These are phyloP conservation scores for Warburgia ugandensis DNA, from an alignment of 164 flowering plant genomes.

Conservation along the genomic window DNA sequence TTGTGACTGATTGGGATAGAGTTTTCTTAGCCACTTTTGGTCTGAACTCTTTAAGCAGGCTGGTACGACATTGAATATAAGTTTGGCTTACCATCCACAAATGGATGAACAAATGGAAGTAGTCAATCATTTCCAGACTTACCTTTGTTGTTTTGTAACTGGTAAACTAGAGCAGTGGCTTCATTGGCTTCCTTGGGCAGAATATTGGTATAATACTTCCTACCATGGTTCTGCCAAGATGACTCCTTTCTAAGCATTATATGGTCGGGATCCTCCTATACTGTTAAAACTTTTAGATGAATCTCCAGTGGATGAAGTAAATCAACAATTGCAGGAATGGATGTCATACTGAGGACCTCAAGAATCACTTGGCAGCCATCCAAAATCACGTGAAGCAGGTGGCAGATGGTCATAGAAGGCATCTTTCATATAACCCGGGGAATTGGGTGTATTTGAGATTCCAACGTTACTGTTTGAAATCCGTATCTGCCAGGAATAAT, in stretches of 20 bases:
- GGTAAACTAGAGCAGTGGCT: constrained; percentile 3
- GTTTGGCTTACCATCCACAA: constrained; percentile 2
- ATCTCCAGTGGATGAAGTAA: too few relatives aligned
- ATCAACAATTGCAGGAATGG: too few relatives aligned
- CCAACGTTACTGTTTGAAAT: too few relatives aligned
- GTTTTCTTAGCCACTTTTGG: background rate
- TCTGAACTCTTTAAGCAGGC: background rate
- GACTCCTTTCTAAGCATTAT: constrained; percentile 4
- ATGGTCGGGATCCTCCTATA: constrained; percentile 9
- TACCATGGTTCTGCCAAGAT: constrained; percentile 3
- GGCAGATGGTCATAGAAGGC: too few relatives aligned
- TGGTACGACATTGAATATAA: background rate
- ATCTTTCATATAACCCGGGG: too few relatives aligned
- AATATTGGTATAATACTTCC: constrained; percentile 1
- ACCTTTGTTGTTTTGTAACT: constrained; percentile 1
- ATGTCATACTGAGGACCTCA: too few relatives aligned
- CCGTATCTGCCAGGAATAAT: too few relatives aligned
- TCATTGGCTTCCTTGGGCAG: constrained; percentile 10
- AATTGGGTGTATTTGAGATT: too few relatives aligned
- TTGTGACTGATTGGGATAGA: background rate
- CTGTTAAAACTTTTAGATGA: too few relatives aligned
- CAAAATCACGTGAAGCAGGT: too few relatives aligned
- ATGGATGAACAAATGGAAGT: constrained; percentile 7
- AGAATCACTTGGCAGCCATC: too few relatives aligned
- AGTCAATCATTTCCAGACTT: background rate